Conservation (phyloP, 1,284 basidiomycete genomes). For the Salmacisia buchloeana region DNA sequence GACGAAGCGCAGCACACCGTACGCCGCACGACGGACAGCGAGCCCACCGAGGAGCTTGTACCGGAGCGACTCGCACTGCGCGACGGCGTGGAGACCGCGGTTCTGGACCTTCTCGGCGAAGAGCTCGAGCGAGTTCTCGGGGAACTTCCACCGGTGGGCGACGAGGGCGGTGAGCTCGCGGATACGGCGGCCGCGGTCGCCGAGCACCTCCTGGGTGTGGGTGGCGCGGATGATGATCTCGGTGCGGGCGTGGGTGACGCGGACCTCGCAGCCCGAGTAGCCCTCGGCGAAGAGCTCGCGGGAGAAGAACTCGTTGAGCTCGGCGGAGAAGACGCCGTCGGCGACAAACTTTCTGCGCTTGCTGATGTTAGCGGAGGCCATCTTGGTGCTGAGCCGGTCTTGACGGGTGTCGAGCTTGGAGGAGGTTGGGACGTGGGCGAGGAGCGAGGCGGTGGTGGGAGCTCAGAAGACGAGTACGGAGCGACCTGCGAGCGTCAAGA, state of each 20-base stretch:
- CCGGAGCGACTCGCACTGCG: conserved; percentile 95
- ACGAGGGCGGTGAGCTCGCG: conserved; percentile 97
- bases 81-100: conserved; percentile 96
- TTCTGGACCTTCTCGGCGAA: conserved; percentile 99
- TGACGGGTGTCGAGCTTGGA: no score
- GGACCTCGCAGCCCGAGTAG: conserved; percentile 99
- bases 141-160: conserved; percentile 98
- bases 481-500: no score
- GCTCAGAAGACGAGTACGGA: no score
- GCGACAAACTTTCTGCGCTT: conserved; percentile 70
- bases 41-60: conserved; percentile 99
- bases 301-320: conserved; percentile 95
- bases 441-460: no score
- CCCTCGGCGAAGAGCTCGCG: conserved; percentile 99
- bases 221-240: conserved; percentile 99
- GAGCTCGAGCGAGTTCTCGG: conserved; percentile 92
- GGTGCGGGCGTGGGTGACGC: conserved; percentile 97
- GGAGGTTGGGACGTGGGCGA: no score
- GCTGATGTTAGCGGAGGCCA: conserved; percentile 6
- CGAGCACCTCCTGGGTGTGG: conserved; percentile 98
- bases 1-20: conserved; percentile 99
- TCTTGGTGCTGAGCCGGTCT: no score
- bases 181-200: conserved; percentile 98
- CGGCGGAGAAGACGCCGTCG: conserved; percentile 96
- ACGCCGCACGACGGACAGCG: conserved; percentile 97